Conservation (phyloP, 1,284 basidiomycete genomes). For the Schizophyllum amplum region DNA sequence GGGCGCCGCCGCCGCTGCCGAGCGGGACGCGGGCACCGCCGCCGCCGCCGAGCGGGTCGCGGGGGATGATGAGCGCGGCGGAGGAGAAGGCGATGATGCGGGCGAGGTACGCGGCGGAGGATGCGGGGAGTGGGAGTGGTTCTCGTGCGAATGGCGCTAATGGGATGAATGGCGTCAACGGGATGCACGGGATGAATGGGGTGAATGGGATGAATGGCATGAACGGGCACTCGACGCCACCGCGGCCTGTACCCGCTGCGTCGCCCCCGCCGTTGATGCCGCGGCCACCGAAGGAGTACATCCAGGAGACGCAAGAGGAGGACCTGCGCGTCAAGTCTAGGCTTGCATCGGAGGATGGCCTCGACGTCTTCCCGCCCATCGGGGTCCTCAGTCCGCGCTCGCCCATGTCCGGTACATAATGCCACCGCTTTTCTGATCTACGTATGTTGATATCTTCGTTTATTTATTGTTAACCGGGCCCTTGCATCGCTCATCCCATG, state of each 20-base stretch:
- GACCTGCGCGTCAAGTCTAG: constrained; percentile 37
- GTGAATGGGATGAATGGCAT: constrained; percentile 11
- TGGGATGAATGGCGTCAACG: constrained; percentile 13
- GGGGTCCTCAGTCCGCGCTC: neutral
- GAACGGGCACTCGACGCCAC: constrained; percentile 6
- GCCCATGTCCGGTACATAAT: neutral
- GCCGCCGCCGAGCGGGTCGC: constrained; percentile 23
- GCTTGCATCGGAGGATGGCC: neutral
- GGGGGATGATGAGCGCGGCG: constrained; percentile 54
- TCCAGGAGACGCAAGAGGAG: constrained; percentile 67
- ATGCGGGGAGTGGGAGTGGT: constrained; percentile 14
- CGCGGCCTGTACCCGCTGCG: constrained; percentile 8
- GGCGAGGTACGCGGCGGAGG: constrained; percentile 55
- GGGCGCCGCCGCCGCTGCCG: constrained; percentile 30
- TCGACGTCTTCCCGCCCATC: neutral
- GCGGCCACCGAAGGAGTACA: constrained; percentile 66
- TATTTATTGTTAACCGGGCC: neutral
- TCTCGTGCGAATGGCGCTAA: constrained; percentile 12
- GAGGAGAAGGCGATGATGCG: constrained; percentile 69
- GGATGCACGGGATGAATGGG: neutral
- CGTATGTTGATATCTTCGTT: neutral
- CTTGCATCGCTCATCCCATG: neutral
- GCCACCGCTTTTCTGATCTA: neutral
- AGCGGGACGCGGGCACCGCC: constrained; percentile 26
- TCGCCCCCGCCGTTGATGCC: constrained; percentile 60